A percentile compares a stretch with the other conserved stretches of the same genome.
Conservation (phyloP, 2,329 filamentous ascomycete genomes). For the Neofusicoccum sp. region DNA sequence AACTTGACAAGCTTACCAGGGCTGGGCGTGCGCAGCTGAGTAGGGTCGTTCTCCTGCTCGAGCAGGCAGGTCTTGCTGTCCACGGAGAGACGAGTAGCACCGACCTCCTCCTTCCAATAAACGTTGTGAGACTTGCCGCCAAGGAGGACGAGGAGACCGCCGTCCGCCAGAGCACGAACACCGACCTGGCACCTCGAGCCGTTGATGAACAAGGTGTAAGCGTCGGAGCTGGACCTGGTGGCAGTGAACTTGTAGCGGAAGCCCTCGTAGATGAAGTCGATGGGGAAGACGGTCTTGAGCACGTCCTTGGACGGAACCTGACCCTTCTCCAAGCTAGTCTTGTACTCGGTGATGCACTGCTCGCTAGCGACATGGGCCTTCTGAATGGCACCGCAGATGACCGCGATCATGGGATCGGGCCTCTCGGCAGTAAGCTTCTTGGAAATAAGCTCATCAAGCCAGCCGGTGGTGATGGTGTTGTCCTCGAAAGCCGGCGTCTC, state of each 20-base stretch:
- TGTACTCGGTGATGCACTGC: slow-evolving; percentile 81
- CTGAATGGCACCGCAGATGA: slow-evolving; percentile 90
- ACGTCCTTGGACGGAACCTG: slow-evolving; percentile 96
- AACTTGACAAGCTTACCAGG: slow-evolving; percentile 99
- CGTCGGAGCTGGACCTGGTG: slow-evolving; percentile 85
- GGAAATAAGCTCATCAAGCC: slow-evolving; percentile 97
- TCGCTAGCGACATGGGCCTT: slow-evolving; percentile 96
- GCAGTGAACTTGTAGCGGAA: slow-evolving; percentile 97
- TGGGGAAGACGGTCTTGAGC: slow-evolving; percentile 93
- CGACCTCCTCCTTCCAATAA: slow-evolving; percentile 99
- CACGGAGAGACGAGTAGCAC: slow-evolving; percentile 90
- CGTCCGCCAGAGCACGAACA: slow-evolving; percentile 87
- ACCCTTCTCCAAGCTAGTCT: slow-evolving; percentile 86
- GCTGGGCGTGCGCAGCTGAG: slow-evolving; percentile 89
- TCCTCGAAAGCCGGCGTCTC: slow-evolving; percentile 98
- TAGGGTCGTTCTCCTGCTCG: slow-evolving; percentile 98
- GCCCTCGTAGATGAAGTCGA: slow-evolving; percentile 99
- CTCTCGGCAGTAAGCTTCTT: slow-evolving; percentile 96
- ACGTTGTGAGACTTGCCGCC: slow-evolving; percentile 94
- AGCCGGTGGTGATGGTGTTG: slow-evolving; percentile 98
- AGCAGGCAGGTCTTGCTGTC: slow-evolving; percentile 97
- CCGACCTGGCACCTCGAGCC: slow-evolving; percentile 94
- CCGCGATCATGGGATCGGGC: slow-evolving; percentile 88
- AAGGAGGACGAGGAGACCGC: slow-evolving; percentile 86
- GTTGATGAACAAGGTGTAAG: slow-evolving; percentile 98